Conservation (phyloP, 2,329 filamentous ascomycete species). For the Aspergillus ustus region DNA sequence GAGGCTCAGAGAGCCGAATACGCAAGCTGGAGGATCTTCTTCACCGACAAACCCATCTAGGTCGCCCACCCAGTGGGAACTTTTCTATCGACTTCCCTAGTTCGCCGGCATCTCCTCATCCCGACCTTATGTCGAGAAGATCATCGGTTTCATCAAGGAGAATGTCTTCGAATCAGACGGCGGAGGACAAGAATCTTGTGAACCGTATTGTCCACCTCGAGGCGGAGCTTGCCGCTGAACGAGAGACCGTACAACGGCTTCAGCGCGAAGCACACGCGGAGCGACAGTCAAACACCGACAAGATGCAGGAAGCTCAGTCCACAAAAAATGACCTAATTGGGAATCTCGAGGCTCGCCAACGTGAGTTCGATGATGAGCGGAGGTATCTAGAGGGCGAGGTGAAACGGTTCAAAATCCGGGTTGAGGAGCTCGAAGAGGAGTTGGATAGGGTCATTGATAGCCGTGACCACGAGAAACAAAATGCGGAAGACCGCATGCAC, state of each 20-base stretch:
- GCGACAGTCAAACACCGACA: conserved; percentile 65
- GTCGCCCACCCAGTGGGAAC: conserved; percentile 57
- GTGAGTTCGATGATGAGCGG: conserved; percentile 84
- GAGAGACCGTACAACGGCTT: conserved; percentile 66
- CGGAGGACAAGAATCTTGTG: conserved; percentile 64
- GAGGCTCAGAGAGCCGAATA: conserved; percentile 85
- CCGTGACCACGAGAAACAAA: conserved; percentile 77
- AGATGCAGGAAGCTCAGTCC: conserved; percentile 81
- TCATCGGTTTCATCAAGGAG: conserved; percentile 66
- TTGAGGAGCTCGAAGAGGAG: conserved; percentile 91
- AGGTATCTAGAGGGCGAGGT: conserved; percentile 82
- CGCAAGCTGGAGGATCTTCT: conserved; percentile 89
- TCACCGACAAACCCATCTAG: conserved; percentile 73
- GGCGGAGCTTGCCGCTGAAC: conserved; percentile 75
- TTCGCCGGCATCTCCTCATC: conserved; percentile 48
- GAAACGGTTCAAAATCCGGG: conserved; percentile 71
- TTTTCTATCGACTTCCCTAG: conserved; percentile 49
- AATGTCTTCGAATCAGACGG: conserved; percentile 63
- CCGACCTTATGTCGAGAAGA: conserved; percentile 55
- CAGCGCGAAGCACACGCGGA: conserved; percentile 71
- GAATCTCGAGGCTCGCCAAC: conserved; percentile 91
- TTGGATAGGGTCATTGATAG: conserved; percentile 83
- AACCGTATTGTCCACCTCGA: conserved; percentile 72
- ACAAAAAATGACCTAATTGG: conserved; percentile 93
- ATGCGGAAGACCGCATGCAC: conserved; percentile 70